Evolutionary conservation across 305 asterid genomes (phyloP), one percentile per base, ranked within the genome.

Genomic region (Lippia alba): DNA sequence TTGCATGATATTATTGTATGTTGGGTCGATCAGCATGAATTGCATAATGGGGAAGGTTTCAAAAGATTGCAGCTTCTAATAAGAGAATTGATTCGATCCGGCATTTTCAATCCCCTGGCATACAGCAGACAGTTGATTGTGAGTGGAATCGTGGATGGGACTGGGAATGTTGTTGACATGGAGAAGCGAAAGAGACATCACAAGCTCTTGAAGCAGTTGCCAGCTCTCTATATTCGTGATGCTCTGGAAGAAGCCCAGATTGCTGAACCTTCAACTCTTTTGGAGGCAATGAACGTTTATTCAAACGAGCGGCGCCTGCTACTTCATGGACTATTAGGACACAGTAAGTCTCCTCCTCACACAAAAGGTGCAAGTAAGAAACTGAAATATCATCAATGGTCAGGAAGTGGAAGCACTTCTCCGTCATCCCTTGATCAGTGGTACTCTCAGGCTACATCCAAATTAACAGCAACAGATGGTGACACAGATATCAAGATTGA

Each of bases 11-110:
- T 84, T 67, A 76, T 95, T 80, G 95, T 95, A 33, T 91, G 98
- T 69, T 95, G 99, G 99, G 82, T 95, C 67, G 99, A 95, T 86
- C 99, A 95, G 72, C 99, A 95, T 78, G 96, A 92, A 74, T 95
- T 89, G 68, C 96, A 89, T 56, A 92, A 83, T 70, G 69, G 84
- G 45, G 97, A 91, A 84, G 99, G 98, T 59, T 83, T 87, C 73
- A 89, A 82, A 76, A 81, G 93, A 33, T 79, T 87, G 81, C 99
- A 92, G 63, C 86, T 95, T 81, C 82, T 95, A 69, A 76, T 89
- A 36, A 76, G 83, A 69, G 96, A 95, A 81, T 89, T 93, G 76
- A 80, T 89, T 51, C 79, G 76, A 67, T 87, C 94, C 24, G 95
- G 96, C 49, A 87, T 95, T 74, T 92, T 95, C 79, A 88, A 82